These are phyloP conservation scores for Eutrema yunnanense DNA, from an alignment of 345 rosid genomes.

Conservation along the genomic window DNA sequence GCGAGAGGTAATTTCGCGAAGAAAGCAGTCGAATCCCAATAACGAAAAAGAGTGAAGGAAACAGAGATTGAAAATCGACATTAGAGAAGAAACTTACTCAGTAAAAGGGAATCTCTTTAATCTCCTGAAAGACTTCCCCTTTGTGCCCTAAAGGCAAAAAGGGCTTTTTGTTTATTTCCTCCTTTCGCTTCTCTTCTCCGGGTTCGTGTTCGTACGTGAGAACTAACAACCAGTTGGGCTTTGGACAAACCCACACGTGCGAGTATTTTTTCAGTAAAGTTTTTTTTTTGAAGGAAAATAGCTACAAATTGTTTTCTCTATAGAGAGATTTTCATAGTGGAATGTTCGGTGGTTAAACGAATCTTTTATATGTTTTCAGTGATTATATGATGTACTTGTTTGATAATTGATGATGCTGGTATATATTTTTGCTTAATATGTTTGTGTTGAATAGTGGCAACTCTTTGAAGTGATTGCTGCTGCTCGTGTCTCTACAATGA, in stretches of 20 bases:
- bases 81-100: neutral
- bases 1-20: too few species aligned
- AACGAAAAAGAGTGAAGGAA: neutral
- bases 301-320: neutral
- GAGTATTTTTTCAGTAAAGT: neutral
- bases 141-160: slow-evolving; percentile 1
- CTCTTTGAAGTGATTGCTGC: neutral
- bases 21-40: neutral
- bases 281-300: neutral
- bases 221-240: neutral
- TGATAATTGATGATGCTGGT: neutral
- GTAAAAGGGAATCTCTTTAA: neutral
- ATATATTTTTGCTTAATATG: neutral
- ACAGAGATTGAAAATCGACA: neutral
- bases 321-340: neutral
- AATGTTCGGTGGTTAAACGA: neutral
- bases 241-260: neutral
- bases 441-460: neutral
- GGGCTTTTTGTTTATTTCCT: neutral
- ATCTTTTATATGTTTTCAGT: neutral
- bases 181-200: neutral
- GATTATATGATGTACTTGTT: neutral
- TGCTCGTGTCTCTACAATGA: neutral
- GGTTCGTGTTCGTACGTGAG: neutral
- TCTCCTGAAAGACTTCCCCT: neutral